Conservation (phyloP, 345 rosid genomes). For the Sonneratia alba region DNA sequence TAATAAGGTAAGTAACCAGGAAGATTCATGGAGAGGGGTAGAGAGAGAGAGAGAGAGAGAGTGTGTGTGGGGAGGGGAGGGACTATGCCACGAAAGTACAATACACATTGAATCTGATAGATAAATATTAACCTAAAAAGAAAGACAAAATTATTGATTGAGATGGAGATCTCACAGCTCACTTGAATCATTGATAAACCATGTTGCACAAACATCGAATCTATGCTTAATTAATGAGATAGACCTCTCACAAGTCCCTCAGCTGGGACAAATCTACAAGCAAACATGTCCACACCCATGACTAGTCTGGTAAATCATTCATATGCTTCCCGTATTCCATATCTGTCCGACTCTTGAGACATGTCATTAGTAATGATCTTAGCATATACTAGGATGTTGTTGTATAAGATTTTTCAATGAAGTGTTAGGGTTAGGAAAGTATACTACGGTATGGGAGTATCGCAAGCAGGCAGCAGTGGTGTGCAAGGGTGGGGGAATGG, state of each 20-base stretch:
- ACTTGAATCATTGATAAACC: not conserved
- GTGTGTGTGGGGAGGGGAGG: too few species aligned
- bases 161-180: not conserved
- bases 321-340: not conserved
- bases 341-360: too few species aligned
- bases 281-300: not conserved
- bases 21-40: slow-evolving; percentile 11
- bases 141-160: not conserved
- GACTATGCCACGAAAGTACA: not conserved
- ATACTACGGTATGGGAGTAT: too few species aligned
- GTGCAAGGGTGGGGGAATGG: not conserved
- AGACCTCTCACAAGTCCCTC: not conserved
- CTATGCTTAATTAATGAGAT: not conserved
- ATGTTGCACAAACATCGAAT: not conserved
- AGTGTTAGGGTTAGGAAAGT: too few species aligned
- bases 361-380: too few species aligned
- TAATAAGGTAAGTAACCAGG: not conserved
- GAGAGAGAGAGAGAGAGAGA: not conserved
- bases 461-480: too few species aligned
- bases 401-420: too few species aligned
- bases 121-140: not conserved
- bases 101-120: not conserved
- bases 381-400: too few species aligned
- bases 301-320: not conserved
- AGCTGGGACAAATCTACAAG: not conserved